Evolutionary conservation across 2,329 filamentous ascomycete genomes (phyloP), one percentile per base, ranked within the genome.

Genomic region (Fusarium pseudonygamai): DNA sequence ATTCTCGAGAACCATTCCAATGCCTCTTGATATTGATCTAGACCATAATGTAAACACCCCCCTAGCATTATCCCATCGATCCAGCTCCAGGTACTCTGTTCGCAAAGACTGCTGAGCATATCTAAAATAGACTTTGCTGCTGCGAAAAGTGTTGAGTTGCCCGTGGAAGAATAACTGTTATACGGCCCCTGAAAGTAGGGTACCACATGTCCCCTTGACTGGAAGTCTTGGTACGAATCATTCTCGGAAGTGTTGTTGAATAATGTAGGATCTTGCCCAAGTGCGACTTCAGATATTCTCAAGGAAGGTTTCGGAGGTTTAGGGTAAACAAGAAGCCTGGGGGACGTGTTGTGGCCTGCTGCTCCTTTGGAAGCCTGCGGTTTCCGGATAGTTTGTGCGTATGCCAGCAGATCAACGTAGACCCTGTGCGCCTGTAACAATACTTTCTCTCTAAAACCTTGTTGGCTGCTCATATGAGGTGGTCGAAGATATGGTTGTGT

Each of bases 1-100:
- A 92, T 88, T 71, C 91, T 90, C 67, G 87, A 89, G 80, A 94
- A 96, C 91, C 92, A 94, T 68, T 91, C 88, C 52, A 93, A 81
- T 22, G 93, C 92, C 72, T 94, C 92, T 70, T 93, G 89, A 79
- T 96, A 97, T 78, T 94, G 91, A 70, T 94, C 94, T 20, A 98
- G 84, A 13, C 93, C 95, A 83, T 98, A 98, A 56, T 96, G 92
- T 65, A 99, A 86, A 83, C 96, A 98, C 5, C 96, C 96, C 43
- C 93, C 94, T 12, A 98, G 86, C 43, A 98, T 86, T 85, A 98
- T 95, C 5, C 96, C 96, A 79, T 98, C 96, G 60, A 95, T 89
- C 96, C 96, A 99, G 76, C 91, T 89, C 93, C 94, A 96, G 15
- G 87, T 88, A 77, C 92, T 94, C 80, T 96, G 92, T 77, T 93